Evolutionary conservation across 2,329 filamentous ascomycete genomes (phyloP).

Genomic region (Graphilbum sp.): DNA sequence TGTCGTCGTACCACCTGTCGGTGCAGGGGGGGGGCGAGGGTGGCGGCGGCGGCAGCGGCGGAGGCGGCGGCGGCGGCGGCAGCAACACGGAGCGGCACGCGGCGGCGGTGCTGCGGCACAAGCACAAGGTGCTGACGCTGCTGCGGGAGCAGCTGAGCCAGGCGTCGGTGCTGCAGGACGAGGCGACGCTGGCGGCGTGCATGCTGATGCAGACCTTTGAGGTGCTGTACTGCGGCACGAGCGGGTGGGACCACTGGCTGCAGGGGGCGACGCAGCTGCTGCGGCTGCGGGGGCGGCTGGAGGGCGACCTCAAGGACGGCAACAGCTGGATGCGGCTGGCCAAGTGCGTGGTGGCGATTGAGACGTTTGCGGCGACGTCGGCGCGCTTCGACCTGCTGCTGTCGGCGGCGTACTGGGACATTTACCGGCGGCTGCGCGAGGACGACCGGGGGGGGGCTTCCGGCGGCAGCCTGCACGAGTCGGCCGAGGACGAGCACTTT

Average conservation of each 20-base stretch:
- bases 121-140: neutral
- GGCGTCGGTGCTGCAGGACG: neutral
- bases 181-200: neutral
- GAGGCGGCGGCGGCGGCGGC: neutral
- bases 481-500: neutral
- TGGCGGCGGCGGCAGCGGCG: too few species aligned
- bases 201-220: constrained; percentile 1
- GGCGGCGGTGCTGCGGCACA: neutral
- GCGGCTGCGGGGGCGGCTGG: neutral
- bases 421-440: neutral
- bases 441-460: neutral
- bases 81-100: neutral
- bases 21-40: neutral
- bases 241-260: neutral
- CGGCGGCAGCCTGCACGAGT: neutral
- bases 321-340: neutral
- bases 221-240: neutral
- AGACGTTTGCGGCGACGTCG: neutral
- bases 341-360: neutral
- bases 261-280: neutral
- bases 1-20: neutral
- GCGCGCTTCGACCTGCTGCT: neutral
- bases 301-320: neutral
- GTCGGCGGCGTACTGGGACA: neutral
- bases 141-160: neutral